These are phyloP conservation scores for Oryza nivara DNA, from an alignment of 176 grass and related monocot genomes.

Conservation along the genomic window DNA sequence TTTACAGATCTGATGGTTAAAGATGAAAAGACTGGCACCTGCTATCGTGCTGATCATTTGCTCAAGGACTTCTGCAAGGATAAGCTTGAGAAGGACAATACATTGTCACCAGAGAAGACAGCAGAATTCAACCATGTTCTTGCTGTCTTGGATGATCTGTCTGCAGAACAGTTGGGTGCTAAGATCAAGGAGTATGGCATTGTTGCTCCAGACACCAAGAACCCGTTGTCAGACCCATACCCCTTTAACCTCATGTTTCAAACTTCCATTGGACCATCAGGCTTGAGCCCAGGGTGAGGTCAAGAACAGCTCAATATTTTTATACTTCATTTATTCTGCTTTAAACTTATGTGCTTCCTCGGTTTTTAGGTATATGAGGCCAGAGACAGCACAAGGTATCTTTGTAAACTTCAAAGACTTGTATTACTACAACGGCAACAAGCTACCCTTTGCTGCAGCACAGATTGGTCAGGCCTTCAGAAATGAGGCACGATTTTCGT, in stretches of 20 bases:
- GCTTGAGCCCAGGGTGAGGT: slow-evolving; percentile 77
- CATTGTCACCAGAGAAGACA: slow-evolving; percentile 54
- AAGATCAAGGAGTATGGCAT: slow-evolving; percentile 94
- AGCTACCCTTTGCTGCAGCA: slow-evolving; percentile 88
- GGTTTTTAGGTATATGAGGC: slow-evolving; percentile 84
- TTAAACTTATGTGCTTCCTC: slow-evolving; percentile 40
- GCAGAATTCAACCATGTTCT: slow-evolving; percentile 67
- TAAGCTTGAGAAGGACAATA: slow-evolving; percentile 68
- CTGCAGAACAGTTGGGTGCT: slow-evolving; percentile 68
- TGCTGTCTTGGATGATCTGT: slow-evolving; percentile 87
- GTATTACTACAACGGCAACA: slow-evolving; percentile 89
- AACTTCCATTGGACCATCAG: slow-evolving; percentile 94
- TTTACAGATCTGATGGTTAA: slow-evolving; percentile 97
- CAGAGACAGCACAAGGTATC: slow-evolving; percentile 95
- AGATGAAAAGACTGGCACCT: slow-evolving; percentile 86
- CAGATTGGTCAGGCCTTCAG: slow-evolving; percentile 92
- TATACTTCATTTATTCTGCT: slow-evolving; percentile 7
- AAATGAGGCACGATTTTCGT: slow-evolving; percentile 69
- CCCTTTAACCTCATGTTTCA: slow-evolving; percentile 99
- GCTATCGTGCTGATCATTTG: slow-evolving; percentile 92
- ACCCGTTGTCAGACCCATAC: slow-evolving; percentile 73
- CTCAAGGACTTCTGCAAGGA: slow-evolving; percentile 94
- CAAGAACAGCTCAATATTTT: slow-evolving; percentile 31
- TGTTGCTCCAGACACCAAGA: slow-evolving; percentile 93
- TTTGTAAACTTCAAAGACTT: slow-evolving; percentile 95